Base-by-base conservation (phyloP, 2,329 filamentous ascomycete species). In the Chaetomium strumarium region DNA sequence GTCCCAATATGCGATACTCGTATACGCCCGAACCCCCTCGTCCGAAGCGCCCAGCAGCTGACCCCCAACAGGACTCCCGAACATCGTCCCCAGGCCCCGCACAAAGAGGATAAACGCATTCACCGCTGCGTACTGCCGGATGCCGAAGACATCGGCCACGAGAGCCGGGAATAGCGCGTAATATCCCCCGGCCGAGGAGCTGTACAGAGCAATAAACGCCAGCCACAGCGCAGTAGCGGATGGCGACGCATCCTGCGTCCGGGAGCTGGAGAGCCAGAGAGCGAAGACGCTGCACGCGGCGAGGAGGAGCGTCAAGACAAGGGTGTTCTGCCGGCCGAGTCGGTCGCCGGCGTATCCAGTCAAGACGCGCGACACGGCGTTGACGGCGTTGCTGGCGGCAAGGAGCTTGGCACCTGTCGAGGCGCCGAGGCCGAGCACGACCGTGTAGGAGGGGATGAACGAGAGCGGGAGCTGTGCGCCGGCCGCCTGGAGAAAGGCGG, bases 31-130 rank as follows among this genome's bases (percentile, higher is more conserved):
- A 0, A 66, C 49, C 16, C 61, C 64, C 34, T 64, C n/a, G 12
- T 49, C 64, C 8, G 62, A 51, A 11, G 46, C 54, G 8, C 68
- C 69, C 0, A 75, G 62, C 11, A 75, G 66, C 50, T 67, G 64
- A 2, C 72, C 72, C 10, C 72, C 72, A 30, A 75, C 66, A 0
- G 72, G 73, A 49, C 68, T 72, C 6, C 73, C 73, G 56, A 74
- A 69, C 61, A 75, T 68, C 1, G 68, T 71, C 0, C 72, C 72
- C 8, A 73, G 58, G 1, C 72, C 73, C 40, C 72, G 62, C 1
- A 75, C 63, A 44, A 75, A 72, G 36, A 74, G 69, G 14, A 75
- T 70, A 51, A 74, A 75, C 2, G 71, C 72, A 56, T 75, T 76
- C 5, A 76, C 72, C 17, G 70, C 70, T 1, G 72, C 72, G 55